Conservation (phyloP, 1,284 basidiomycete species). For the Tylopilus orsonianus region DNA sequence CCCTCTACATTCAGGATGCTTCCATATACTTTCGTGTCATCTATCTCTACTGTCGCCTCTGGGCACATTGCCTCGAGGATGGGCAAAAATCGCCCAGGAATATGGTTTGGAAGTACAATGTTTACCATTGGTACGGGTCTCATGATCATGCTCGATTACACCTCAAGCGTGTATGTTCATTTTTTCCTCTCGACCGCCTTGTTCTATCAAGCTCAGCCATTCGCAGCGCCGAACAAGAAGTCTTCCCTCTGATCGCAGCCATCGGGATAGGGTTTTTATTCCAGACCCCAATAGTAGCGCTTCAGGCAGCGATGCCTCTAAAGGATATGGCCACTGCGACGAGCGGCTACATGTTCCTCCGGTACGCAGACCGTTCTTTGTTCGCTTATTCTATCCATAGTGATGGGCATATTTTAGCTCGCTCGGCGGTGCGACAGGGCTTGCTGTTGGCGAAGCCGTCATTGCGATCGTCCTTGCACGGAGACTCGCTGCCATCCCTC, state of each 20-base stretch:
- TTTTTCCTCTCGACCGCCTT: not conserved
- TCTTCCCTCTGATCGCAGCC: slow-evolving; percentile 61
- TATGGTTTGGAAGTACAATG: slow-evolving; percentile 60
- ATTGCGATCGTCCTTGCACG: slow-evolving; percentile 59
- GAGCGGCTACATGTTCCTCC: slow-evolving; percentile 68
- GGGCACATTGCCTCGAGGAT: slow-evolving; percentile 62
- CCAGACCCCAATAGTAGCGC: slow-evolving; percentile 66
- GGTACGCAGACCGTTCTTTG: not conserved
- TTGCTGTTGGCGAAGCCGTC: slow-evolving; percentile 70
- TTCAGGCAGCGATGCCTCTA: slow-evolving; percentile 80
- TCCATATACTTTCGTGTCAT: slow-evolving; percentile 67
- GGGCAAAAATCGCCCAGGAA: slow-evolving; percentile 57
- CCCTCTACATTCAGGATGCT: slow-evolving; percentile 53
- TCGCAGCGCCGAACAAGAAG: slow-evolving; percentile 54
- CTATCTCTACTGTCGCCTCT: slow-evolving; percentile 53
- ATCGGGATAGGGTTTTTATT: slow-evolving; percentile 64
- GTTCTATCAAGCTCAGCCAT: not conserved
- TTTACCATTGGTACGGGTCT: slow-evolving; percentile 64
- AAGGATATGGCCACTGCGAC: slow-evolving; percentile 82
- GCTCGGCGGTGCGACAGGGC: slow-evolving; percentile 72
- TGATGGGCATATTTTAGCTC: slow-evolving; percentile 39
- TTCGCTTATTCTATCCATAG: not conserved
- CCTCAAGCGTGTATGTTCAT: slow-evolving; percentile 44
- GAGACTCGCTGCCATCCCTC: slow-evolving; percentile 50
- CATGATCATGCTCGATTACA: slow-evolving; percentile 51